Evolutionary conservation across 257 asterid species (phyloP).

Genomic region (Solanum etuberosum): DNA sequence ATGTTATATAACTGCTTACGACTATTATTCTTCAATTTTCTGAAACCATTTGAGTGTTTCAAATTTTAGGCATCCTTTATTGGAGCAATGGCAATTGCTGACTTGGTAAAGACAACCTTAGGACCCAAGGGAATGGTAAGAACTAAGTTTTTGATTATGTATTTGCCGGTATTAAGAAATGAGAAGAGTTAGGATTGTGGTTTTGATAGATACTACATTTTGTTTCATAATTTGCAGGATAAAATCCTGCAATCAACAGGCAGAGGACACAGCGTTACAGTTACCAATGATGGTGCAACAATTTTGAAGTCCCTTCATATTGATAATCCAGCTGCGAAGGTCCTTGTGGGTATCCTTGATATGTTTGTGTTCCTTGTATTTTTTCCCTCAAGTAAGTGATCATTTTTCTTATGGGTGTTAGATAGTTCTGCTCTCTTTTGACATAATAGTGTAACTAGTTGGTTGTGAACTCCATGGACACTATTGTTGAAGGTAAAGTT

Average conservation of each 20-base stretch:
- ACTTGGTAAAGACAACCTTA: conserved; percentile 88
- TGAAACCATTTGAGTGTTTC: neutral
- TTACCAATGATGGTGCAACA: conserved; percentile 97
- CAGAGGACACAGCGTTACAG: conserved; percentile 73
- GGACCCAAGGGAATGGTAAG: conserved; percentile 97
- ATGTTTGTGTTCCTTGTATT: neutral
- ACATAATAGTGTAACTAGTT: too few relatives aligned
- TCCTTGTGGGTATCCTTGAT: conserved; percentile 84
- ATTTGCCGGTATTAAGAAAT: neutral
- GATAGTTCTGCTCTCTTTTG: too few relatives aligned
- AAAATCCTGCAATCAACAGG: conserved; percentile 92
- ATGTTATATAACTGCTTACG: neutral
- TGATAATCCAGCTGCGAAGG: conserved; percentile 97
- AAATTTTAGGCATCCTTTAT: conserved; percentile 62
- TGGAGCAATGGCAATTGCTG: conserved; percentile 95
- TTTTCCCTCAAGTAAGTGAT: neutral
- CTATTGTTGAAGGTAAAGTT: too few relatives aligned
- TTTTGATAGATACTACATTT: neutral
- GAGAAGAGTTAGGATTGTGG: neutral
- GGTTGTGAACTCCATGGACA: too few relatives aligned
- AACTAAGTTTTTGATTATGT: neutral
- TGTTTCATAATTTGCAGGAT: conserved; percentile 37
- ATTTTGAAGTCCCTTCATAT: conserved; percentile 91
- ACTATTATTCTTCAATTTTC: neutral
- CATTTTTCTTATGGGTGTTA: neutral